Base-by-base conservation (phyloP, 257 asterid genomes). In the Striga asiatica region DNA sequence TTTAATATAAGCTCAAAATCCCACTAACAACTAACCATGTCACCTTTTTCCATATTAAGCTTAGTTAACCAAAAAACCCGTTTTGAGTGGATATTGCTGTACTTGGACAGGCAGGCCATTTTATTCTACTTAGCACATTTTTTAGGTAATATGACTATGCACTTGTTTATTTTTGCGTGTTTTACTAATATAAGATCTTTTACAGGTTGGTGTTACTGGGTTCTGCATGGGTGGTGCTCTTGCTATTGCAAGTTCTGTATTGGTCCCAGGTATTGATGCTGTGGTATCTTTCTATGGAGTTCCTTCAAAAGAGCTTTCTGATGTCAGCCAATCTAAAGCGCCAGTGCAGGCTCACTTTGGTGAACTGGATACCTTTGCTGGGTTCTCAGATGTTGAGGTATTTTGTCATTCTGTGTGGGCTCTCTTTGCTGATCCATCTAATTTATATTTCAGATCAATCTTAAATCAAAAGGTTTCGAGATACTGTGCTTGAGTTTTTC, bases 191-290 rank as follows among this genome's bases (percentile, higher is more conserved):
- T 9, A 8, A 27, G 12, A 42, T 45, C 62, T 56, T 32, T 53
- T 11, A 41, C 70, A 92, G 98, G 73, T 83, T 69, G 98, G 97
- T 24, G 94, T 87, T n/a, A 84, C 94, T 55, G 95, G 98, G 62
- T 92, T 65, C 73, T 92, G 98, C 83, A 84, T 92, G 98, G 98
- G 97, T 35, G 98, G 97, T 42, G 97, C 98, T 68, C 95, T 92
- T 64, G 73, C 94, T 42, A 73, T 92, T 59, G 98, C 97, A 68
- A 92, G 97, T 71, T 82, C 98, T 64, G 97, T 92, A 34, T 66
- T 78, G 71, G 77, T 84, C 63, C 83, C 97, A 0, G 83, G 77
- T 16, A 80, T 84, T 49, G 95, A 88, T 64, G 95, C 93, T 16
- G 97, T 79, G 64, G 95, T 79, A 43, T 86, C 84, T 66, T 92